These are phyloP conservation scores for Setaria italica DNA, from an alignment of 202 grass and related monocot species.

Conservation along the genomic window DNA sequence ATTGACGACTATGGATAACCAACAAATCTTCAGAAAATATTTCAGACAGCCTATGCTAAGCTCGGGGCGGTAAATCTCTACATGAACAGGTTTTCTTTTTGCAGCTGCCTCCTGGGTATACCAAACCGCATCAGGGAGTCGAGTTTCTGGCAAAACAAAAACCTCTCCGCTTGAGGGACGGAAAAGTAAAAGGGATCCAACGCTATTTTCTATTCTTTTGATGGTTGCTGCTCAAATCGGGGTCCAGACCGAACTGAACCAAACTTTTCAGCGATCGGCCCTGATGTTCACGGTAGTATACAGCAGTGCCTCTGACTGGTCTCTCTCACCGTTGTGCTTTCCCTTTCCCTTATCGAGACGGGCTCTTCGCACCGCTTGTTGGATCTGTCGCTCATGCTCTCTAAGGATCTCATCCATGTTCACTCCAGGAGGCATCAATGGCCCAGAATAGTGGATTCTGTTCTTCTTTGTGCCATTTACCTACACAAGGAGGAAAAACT, in stretches of 20 bases:
- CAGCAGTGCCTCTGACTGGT: conserved; percentile 70
- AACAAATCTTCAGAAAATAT: conserved; percentile 56
- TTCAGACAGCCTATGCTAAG: conserved; percentile 54
- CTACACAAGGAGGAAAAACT: conserved; percentile 43
- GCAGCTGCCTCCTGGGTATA: conserved; percentile 35
- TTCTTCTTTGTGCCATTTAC: conserved; percentile 87
- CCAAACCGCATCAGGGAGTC: conserved; percentile 3
- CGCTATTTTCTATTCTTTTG: conserved; percentile 27
- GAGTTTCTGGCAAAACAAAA: conserved; percentile 45
- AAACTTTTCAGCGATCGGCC: conserved; percentile 45
- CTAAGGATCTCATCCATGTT: conserved; percentile 95
- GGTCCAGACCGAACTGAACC: neutral
- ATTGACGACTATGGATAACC: conserved; percentile 58
- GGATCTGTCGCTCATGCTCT: conserved; percentile 97
- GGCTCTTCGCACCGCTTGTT: conserved; percentile 80
- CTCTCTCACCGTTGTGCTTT: conserved; percentile 68
- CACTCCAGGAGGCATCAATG: conserved; percentile 93
- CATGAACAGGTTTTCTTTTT: conserved; percentile 56
- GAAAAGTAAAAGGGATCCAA: conserved; percentile 36
- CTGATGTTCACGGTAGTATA: conserved; percentile 65
- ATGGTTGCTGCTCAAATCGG: neutral
- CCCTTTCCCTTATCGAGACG: conserved; percentile 79
- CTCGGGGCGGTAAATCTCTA: conserved; percentile 53
- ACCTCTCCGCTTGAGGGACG: conserved; percentile 24
- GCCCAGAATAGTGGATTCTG: conserved; percentile 94